Base-by-base conservation (phyloP, 768 basidiomycete genomes). In the Lyophyllum semitale region DNA sequence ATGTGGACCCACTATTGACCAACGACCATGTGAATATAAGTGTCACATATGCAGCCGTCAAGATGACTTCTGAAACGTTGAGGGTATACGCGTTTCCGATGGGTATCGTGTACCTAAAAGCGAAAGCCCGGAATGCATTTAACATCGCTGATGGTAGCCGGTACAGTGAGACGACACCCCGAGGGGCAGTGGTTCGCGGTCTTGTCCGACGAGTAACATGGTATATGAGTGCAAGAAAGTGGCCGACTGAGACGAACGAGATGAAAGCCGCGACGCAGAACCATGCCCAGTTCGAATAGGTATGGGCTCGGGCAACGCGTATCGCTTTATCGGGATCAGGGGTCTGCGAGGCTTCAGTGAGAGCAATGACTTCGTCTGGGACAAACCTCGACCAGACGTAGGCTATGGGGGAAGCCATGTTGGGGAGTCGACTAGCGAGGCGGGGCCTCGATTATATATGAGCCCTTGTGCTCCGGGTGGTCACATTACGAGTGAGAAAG, bases 21-120 rank as follows among this genome's bases (percentile, higher is more conserved):
- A 77, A 65, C 0, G 73, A 63, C 74, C 73, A 69, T 8, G 51
- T 40, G 35, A 66, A 70, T 2, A 78, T 41, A 1, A 68, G 60
- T 9, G 59, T 58, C 22, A 70, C 64, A 51, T 79, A 79, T n/a
- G 55, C 66, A 22, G 63, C 65, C 7, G 71, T 71, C 6, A 75
- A 61, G 47, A 71, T 65, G 1, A 72, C 60, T 55, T 79, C 76
- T 5, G 71, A 68, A 15, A 72, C 18, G 47, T 72, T 76, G 45
- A 76, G 61, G 7, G 64, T 65, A 52, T 67, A 71, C 7, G 50
- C 63, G n/a, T 47, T 45, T 18, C 73, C 73, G 11, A 75, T 53
- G 8, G 64, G 54, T 12, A 77, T 30, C 3, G 58, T 60, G 51
- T 54, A 60, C 11, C 66, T 56, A 26, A 66, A 66, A 5, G 51